phyloP scores from a whole-genome alignment of 2,329 filamentous ascomycete genomes.

The Coleophoma cylindrospora region DNA sequence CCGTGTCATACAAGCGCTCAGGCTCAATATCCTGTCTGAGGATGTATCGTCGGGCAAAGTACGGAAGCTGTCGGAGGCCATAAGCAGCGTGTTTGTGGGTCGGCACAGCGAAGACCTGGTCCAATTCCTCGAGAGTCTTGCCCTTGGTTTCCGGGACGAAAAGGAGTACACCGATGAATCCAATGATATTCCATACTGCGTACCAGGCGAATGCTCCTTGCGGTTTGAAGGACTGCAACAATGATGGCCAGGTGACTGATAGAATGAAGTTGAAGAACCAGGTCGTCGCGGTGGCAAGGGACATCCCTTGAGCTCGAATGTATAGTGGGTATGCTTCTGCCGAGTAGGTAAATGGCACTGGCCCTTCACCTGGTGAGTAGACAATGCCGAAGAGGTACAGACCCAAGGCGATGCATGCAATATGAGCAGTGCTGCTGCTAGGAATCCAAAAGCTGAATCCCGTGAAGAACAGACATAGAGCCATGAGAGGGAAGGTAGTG shows the following conservation, averaged over 20 bases:
- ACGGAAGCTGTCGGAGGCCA: slow-evolving; percentile 11
- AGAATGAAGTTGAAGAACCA: slow-evolving; percentile 54
- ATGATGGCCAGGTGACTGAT: slow-evolving; percentile 38
- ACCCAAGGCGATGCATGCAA: slow-evolving; percentile 44
- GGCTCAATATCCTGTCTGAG: slow-evolving; percentile 10
- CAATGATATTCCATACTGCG: slow-evolving; percentile 46
- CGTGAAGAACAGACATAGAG: slow-evolving; percentile 42
- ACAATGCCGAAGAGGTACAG: slow-evolving; percentile 60
- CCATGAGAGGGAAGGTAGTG: slow-evolving; percentile 62
- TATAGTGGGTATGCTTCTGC: slow-evolving; percentile 59
- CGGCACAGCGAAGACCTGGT: slow-evolving; percentile 18
- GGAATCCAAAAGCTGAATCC: slow-evolving; percentile 49
- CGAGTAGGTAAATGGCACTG: slow-evolving; percentile 55
- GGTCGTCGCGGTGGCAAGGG: slow-evolving; percentile 53
- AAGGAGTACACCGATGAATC: slow-evolving; percentile 48
- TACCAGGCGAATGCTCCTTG: slow-evolving; percentile 46
- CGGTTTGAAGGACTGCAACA: slow-evolving; percentile 12
- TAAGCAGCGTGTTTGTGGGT: slow-evolving; percentile 14
- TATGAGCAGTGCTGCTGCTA: slow-evolving; percentile 16
- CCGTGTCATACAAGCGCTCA: slow-evolving; percentile 9
- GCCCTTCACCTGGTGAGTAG: slow-evolving; percentile 58
- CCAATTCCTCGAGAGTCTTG: slow-evolving; percentile 25
- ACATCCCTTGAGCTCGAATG: slow-evolving; percentile 58
- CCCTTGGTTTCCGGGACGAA: slow-evolving; percentile 52
- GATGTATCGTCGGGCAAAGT: slow-evolving; percentile 13